Conservation (phyloP, 2,329 filamentous ascomycete genomes). For the Corinectria fuckeliana region DNA sequence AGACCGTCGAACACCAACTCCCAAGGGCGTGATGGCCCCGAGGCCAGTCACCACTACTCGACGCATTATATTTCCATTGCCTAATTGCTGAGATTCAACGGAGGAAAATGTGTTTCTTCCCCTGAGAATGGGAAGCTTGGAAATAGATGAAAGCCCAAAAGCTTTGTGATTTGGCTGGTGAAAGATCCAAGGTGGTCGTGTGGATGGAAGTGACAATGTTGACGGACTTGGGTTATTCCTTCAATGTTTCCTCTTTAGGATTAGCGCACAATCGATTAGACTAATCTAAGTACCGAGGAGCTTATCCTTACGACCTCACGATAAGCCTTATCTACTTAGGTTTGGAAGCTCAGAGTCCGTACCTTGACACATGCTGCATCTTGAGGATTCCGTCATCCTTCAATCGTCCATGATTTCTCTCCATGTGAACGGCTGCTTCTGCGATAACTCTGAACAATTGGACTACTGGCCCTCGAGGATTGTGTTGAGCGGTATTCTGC, state of each 20-base stretch:
- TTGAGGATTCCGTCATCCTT: not conserved
- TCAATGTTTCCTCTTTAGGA: constrained; percentile 27
- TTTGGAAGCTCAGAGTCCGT: constrained; percentile 1
- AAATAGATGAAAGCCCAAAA: not conserved
- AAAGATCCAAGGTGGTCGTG: not conserved
- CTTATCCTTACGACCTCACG: constrained; percentile 13
- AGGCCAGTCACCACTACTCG: constrained; percentile 86
- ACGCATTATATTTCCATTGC: constrained; percentile 61
- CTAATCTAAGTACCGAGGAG: not conserved
- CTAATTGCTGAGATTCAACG: not conserved
- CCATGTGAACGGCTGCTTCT: not conserved
- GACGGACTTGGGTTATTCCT: not conserved
- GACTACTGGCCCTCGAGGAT: not conserved
- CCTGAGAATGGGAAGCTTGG: not conserved
- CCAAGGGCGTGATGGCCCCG: constrained; percentile 82
- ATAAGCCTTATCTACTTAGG: too few species aligned
- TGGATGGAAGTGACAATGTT: not conserved
- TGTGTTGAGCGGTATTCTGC: not conserved
- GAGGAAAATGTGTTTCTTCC: not conserved
- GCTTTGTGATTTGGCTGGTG: not conserved
- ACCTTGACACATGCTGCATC: not conserved
- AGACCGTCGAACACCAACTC: constrained; percentile 76
- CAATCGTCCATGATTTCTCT: not conserved
- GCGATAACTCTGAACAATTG: not conserved
- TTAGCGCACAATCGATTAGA: constrained; percentile 29